Evolutionary conservation across 768 basidiomycete genomes (phyloP).

Genomic region (Phallus indusiatus): DNA sequence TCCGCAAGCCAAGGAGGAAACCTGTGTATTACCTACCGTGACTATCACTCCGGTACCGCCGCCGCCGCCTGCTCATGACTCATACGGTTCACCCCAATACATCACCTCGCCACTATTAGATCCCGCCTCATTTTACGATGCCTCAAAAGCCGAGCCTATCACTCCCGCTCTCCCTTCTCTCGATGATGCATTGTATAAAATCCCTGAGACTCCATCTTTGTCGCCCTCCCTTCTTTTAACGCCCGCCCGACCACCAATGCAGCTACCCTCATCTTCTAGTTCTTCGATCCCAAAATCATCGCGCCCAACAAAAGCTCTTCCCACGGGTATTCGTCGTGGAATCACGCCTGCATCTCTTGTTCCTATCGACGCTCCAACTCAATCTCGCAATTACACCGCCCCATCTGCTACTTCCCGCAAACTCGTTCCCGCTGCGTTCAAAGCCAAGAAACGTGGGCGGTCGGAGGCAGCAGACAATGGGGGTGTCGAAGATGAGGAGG

Average conservation of each 20-base stretch:
- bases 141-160: not conserved
- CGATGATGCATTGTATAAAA: not conserved
- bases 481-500: slow-evolving; percentile 45
- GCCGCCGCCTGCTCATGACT: not conserved
- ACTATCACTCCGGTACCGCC: not conserved
- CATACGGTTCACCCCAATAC: not conserved
- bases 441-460: slow-evolving; percentile 43
- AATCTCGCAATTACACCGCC: slow-evolving; percentile 60
- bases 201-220: slow-evolving; percentile 1
- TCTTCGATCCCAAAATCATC: not conserved
- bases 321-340: slow-evolving; percentile 67
- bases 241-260: not conserved
- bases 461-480: slow-evolving; percentile 35
- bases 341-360: slow-evolving; percentile 56
- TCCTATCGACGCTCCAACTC: slow-evolving; percentile 69
- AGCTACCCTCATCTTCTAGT: not conserved
- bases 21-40: not conserved
- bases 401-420: slow-evolving; percentile 75
- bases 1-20: not conserved
- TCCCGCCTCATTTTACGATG: not conserved
- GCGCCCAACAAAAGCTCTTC: slow-evolving; percentile 20
- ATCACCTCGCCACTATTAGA: not conserved
- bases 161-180: not conserved
- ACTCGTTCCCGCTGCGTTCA: slow-evolving; percentile 62
- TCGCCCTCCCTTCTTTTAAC: not conserved